Base-by-base conservation (phyloP, 768 basidiomycete genomes). In the Panaeolus cyanescens region DNA sequence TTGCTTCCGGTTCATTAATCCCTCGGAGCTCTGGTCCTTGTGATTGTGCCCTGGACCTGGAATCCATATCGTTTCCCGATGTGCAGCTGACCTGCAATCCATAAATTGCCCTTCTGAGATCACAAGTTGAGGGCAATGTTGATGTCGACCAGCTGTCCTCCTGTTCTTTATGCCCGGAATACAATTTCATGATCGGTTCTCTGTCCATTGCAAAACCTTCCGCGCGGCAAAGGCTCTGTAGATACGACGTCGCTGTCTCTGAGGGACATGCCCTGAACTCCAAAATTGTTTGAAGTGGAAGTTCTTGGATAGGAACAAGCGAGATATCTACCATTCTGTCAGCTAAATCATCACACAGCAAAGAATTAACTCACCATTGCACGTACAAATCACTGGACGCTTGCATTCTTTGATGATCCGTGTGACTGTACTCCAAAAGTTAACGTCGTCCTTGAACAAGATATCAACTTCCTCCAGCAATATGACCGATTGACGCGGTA, bases 401-500 rank as follows among this genome's bases (percentile, higher is more conserved):
- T 85, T 87, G 65, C 93, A 93, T 17, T 91, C 83, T 62, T 83
- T 86, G 70, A 98, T 95, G 62, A 99, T 83, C 59, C 85, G 83
- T 8, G 90, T 80, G 28, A 98, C 85, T 2, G 90, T 85, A 15
- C 89, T 81, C 93, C 93, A 96, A 73, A 95, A 99, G 64, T 87
- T 89, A 32, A 73, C 71, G 76, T 96, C 97, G 54, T 95, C 92
- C 62, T 86, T 87, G 77, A 89, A 99, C 53, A 99, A 78, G 39
- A 99, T 85, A 73, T 99, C 97, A 6, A 94, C 96, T 71, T 99
- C 97, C 73, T 99, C 97, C 13, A 99, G 75, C 36, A 99, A 80
- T 62, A 99, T 91, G 56, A 96, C 71, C 0, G 94, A 96, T 77
- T 99, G 96, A 59, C 86, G 82, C 60, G 92, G 77, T 25, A 68